Evolutionary conservation across 2,329 filamentous ascomycete genomes (phyloP).

Genomic region (Westerdykella aurantiaca): DNA sequence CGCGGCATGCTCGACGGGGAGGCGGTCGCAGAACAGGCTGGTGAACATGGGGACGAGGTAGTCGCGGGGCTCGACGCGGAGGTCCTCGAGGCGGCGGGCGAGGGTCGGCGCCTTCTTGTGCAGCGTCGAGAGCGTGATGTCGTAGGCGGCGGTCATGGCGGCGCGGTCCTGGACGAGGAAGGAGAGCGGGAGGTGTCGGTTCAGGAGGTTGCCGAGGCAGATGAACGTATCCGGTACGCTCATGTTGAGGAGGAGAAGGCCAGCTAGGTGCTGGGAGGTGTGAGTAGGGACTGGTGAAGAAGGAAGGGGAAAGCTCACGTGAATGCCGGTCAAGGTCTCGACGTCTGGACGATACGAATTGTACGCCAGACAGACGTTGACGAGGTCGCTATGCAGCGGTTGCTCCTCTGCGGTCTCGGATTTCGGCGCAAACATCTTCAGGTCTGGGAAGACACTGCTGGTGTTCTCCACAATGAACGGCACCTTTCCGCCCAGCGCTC

Average conservation of each 20-base stretch:
- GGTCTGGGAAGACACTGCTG: conserved; percentile 61
- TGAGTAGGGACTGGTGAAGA: conserved; percentile 2
- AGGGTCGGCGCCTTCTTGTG: conserved; percentile 59
- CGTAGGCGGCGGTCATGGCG: conserved; percentile 65
- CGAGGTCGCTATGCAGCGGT: conserved; percentile 61
- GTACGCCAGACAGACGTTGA: conserved; percentile 72
- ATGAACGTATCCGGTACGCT: conserved; percentile 62
- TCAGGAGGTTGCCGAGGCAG: conserved; percentile 69
- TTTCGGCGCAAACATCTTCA: conserved; percentile 62
- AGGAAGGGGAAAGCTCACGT: conserved; percentile 49
- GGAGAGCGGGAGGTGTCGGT: conserved; percentile 66
- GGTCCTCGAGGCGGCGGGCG: conserved; percentile 53
- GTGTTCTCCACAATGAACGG: conserved; percentile 48
- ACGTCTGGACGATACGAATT: conserved; percentile 77
- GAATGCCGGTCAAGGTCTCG: conserved; percentile 68
- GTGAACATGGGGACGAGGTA: conserved; percentile 60
- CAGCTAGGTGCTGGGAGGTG: conserved; percentile 59
- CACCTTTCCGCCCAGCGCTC: conserved; percentile 23
- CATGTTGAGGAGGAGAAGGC: conserved; percentile 66
- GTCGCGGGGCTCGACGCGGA: conserved; percentile 37
- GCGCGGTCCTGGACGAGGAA: conserved; percentile 66
- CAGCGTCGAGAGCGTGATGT: conserved; percentile 62
- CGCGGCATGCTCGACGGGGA: conserved; percentile 64
- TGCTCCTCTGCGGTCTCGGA: conserved; percentile 41
- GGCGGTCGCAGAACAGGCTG: conserved; percentile 54